These are phyloP conservation scores for Silene latifolia DNA, from an alignment of 148 eudicot species.

Conservation along the genomic window DNA sequence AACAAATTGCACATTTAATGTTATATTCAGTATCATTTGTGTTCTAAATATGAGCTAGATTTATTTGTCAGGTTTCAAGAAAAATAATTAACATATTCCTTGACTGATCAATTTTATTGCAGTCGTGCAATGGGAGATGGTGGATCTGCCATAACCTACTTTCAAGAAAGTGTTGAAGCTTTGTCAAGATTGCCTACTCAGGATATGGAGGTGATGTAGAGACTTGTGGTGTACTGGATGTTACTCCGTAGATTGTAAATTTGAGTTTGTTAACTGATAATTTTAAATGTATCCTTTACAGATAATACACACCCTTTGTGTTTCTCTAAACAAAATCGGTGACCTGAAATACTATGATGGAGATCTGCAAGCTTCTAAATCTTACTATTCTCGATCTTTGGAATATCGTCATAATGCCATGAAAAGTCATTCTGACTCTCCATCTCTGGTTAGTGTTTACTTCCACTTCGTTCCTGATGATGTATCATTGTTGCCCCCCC, in stretches of 20 bases:
- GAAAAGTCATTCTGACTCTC: slow-evolving; percentile 44
- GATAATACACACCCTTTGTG: slow-evolving; percentile 89
- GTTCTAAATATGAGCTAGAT: not conserved
- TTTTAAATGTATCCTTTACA: slow-evolving; percentile 34
- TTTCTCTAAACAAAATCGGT: slow-evolving; percentile 92
- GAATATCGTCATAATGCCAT: slow-evolving; percentile 76
- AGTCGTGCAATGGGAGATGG: slow-evolving; percentile 89
- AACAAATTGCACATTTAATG: not conserved
- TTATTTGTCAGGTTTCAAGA: not conserved
- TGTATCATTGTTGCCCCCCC: not conserved
- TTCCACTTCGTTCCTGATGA: not conserved
- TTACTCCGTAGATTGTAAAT: not conserved
- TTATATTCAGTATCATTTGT: not conserved
- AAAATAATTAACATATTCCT: not conserved
- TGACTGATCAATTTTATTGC: slow-evolving; percentile 34
- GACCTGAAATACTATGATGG: slow-evolving; percentile 89
- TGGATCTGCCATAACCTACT: slow-evolving; percentile 71
- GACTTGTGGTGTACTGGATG: not conserved
- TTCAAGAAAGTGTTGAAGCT: slow-evolving; percentile 82
- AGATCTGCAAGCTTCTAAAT: slow-evolving; percentile 74
- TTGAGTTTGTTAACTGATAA: slow-evolving; percentile 7
- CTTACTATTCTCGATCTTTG: slow-evolving; percentile 66
- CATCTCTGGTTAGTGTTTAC: slow-evolving; percentile 66
- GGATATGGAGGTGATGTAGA: slow-evolving; percentile 62
- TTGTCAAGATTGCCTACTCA: slow-evolving; percentile 57